Percentiles rank a stretch among this genome's conserved stretches.
Evolutionary conservation across 139 green algal species (phyloP).

Genomic region (Tetraselmis chui): DNA sequence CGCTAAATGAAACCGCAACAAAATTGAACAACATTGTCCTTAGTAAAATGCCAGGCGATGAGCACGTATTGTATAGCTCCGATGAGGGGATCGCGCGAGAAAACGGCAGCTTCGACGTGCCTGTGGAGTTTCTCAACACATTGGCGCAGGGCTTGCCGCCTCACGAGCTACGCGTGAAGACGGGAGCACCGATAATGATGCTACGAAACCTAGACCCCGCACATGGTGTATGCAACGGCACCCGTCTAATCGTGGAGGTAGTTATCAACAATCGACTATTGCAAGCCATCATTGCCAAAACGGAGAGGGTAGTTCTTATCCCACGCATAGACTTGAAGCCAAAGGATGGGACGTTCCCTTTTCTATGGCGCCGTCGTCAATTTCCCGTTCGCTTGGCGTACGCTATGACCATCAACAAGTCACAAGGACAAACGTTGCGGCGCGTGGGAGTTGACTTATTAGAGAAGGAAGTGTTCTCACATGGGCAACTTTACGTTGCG

Average conservation of each 20-base stretch:
- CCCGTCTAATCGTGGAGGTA: background rate
- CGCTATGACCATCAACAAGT: conserved; percentile 3
- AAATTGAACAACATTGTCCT: background rate
- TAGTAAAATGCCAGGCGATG: background rate
- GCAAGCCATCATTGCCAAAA: background rate
- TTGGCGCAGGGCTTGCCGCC: background rate
- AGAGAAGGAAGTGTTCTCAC: background rate
- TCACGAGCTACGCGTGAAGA: background rate
- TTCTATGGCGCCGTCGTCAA: background rate
- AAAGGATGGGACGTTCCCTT: background rate
- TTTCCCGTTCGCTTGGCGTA: background rate
- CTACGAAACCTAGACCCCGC: background rate
- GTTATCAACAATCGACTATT: background rate
- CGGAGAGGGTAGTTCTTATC: background rate
- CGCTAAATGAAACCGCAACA: background rate
- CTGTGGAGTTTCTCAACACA: background rate
- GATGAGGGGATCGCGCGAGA: background rate
- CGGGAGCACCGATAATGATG: background rate
- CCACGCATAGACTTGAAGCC: background rate
- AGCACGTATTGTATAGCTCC: background rate
- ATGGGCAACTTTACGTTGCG: background rate
- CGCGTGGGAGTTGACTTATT: background rate
- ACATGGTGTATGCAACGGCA: background rate
- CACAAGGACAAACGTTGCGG: background rate
- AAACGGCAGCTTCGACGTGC: background rate